Evolutionary conservation across 768 basidiomycete genomes (phyloP).

Genomic region (Lanmaoa rubissima): DNA sequence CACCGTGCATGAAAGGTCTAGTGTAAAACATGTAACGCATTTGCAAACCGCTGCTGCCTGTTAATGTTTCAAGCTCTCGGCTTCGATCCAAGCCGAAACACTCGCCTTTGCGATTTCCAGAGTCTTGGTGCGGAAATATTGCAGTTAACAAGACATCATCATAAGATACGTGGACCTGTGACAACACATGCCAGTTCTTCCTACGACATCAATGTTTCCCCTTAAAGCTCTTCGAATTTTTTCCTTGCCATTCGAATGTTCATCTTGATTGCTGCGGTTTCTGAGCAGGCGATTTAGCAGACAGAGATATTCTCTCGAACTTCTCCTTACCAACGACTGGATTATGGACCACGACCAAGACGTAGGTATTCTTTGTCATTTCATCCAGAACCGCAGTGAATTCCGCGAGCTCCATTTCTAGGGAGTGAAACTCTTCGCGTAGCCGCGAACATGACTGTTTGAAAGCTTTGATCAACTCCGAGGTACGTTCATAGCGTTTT

Average conservation of each 20-base stretch:
- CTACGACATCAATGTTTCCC: slow-evolving; percentile 50
- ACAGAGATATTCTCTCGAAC: background rate
- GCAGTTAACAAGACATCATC: background rate
- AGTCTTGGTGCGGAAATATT: background rate
- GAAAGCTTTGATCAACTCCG: slow-evolving; percentile 94
- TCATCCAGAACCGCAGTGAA: slow-evolving; percentile 91
- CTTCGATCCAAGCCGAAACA: background rate
- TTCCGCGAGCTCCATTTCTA: slow-evolving; percentile 83
- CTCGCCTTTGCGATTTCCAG: background rate
- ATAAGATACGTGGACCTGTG: background rate
- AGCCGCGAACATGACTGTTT: slow-evolving; percentile 87
- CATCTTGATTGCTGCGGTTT: slow-evolving; percentile 82
- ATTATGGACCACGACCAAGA: slow-evolving; percentile 86
- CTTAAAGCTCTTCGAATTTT: slow-evolving; percentile 90
- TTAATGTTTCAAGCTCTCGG: background rate
- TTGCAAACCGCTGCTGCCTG: background rate
- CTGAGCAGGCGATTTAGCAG: slow-evolving; percentile 39
- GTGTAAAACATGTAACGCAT: background rate
- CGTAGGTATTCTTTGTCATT: slow-evolving; percentile 91
- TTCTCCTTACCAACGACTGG: slow-evolving; percentile 71
- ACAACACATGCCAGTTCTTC: background rate
- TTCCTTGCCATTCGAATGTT: slow-evolving; percentile 84
- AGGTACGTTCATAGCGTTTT: slow-evolving; percentile 82
- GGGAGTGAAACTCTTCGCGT: slow-evolving; percentile 79
- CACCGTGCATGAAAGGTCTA: background rate